phyloP scores from a whole-genome alignment of 371 early-diverging fungal species.

The Mucor lusitanicus region DNA sequence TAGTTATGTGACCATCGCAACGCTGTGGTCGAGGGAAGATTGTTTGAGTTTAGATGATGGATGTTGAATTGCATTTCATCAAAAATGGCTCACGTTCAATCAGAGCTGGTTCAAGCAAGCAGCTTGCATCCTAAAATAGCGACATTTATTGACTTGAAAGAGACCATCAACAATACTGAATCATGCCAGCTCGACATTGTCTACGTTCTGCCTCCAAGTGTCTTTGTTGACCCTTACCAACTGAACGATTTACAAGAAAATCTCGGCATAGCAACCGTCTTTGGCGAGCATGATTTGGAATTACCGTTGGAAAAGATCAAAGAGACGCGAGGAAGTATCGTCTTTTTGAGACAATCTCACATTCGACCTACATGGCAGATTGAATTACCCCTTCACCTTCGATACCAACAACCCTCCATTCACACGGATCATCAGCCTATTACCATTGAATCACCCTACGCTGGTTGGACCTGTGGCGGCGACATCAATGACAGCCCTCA shows the following conservation, averaged over 20 bases:
- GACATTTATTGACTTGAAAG: conserved; percentile 14
- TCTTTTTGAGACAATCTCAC: conserved; percentile 30
- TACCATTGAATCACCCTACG: conserved; percentile 27
- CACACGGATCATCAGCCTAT: conserved; percentile 26
- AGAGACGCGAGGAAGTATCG: conserved; percentile 39
- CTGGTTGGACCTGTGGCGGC: conserved; percentile 48
- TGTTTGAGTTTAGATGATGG: not conserved
- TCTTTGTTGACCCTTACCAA: conserved; percentile 53
- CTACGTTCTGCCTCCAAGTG: conserved; percentile 44
- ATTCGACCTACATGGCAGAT: not conserved
- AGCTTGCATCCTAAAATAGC: conserved; percentile 47
- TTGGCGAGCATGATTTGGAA: conserved; percentile 51
- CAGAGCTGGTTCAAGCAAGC: conserved; percentile 16
- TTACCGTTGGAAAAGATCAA: conserved; percentile 43
- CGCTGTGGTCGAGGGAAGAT: not conserved
- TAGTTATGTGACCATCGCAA: not conserved
- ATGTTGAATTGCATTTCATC: not conserved
- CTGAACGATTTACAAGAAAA: conserved; percentile 16
- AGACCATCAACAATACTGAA: not conserved
- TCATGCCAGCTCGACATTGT: conserved; percentile 37
- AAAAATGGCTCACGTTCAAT: conserved; percentile 12
- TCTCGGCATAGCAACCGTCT: conserved; percentile 24
- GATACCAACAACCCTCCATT: conserved; percentile 45
- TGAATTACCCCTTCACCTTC: conserved; percentile 46
- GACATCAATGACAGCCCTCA: too few species aligned